These are phyloP conservation scores for Eucalyptus erythrocorys DNA, from an alignment of 345 rosid genomes.

Conservation along the genomic window DNA sequence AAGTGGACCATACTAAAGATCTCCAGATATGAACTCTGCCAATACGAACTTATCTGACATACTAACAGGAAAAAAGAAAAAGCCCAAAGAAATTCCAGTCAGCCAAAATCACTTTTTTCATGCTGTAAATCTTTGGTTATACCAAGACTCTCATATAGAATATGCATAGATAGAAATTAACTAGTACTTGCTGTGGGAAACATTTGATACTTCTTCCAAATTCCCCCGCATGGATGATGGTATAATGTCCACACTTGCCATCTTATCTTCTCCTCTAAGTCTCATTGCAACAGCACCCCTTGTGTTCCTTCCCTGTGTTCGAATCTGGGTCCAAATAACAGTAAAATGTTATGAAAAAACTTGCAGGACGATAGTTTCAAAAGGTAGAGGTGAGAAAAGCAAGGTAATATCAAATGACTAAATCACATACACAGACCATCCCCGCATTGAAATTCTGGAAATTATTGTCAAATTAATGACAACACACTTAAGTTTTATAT, in stretches of 20 bases:
- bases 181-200: constrained; percentile 34
- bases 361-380: not conserved
- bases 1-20: not conserved
- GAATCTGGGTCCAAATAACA: constrained; percentile 35
- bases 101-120: not conserved
- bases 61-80: not conserved
- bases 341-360: not conserved
- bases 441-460: not conserved
- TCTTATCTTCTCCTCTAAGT: constrained; percentile 62
- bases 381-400: not conserved
- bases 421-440: not conserved
- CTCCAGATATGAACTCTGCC: not conserved
- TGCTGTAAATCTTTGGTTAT: not conserved
- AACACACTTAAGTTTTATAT: not conserved
- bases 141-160: not conserved
- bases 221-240: constrained; percentile 47
- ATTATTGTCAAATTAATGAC: not conserved
- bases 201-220: constrained; percentile 28
- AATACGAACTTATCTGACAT: not conserved
- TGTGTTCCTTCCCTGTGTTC: constrained; percentile 77
- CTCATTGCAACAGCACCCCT: constrained; percentile 89
- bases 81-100: not conserved
- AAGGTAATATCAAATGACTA: not conserved
- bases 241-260: constrained; percentile 91
- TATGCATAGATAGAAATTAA: not conserved